Percentiles rank a stretch among this genome's conserved stretches.
Evolutionary conservation across 495 filamentous ascomycete species (phyloP).

Genomic region (Trichoderma reesei): DNA sequence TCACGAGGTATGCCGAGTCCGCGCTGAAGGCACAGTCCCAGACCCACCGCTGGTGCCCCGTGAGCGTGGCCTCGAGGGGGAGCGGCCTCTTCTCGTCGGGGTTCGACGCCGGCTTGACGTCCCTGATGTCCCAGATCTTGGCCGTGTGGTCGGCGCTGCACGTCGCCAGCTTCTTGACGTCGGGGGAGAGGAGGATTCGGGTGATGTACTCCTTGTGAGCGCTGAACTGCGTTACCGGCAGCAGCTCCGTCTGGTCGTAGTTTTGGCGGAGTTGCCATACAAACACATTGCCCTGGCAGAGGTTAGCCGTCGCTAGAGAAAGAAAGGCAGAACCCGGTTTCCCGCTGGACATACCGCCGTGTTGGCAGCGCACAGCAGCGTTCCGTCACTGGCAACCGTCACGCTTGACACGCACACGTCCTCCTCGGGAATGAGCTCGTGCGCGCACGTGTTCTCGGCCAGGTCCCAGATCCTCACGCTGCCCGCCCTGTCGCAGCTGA

Average conservation of each 20-base stretch:
- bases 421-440: slow-evolving; percentile 93
- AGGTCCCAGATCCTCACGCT: slow-evolving; percentile 95
- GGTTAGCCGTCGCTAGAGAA: not conserved
- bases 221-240: slow-evolving; percentile 85
- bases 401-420: slow-evolving; percentile 88
- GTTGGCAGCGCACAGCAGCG: slow-evolving; percentile 90
- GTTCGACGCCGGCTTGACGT: slow-evolving; percentile 30
- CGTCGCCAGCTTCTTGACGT: slow-evolving; percentile 93
- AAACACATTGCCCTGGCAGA: slow-evolving; percentile 78
- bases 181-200: slow-evolving; percentile 87
- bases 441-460: slow-evolving; percentile 91
- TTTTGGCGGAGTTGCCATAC: slow-evolving; percentile 85
- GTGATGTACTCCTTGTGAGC: slow-evolving; percentile 93
- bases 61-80: slow-evolving; percentile 78
- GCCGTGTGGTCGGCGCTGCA: slow-evolving; percentile 97
- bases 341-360: slow-evolving; percentile 53
- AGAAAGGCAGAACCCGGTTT: not conserved
- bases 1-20: slow-evolving; percentile 94
- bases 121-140: slow-evolving; percentile 89
- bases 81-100: slow-evolving; percentile 40
- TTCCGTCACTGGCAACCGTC: slow-evolving; percentile 90
- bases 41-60: slow-evolving; percentile 96
- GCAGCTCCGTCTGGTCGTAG: slow-evolving; percentile 73
- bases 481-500: slow-evolving; percentile 85
- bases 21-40: slow-evolving; percentile 99